Percentiles rank a stretch among this genome's conserved stretches.
phyloP scores from a whole-genome alignment of 2,329 filamentous ascomycete species.

The Pseudogymnoascus sp. region DNA sequence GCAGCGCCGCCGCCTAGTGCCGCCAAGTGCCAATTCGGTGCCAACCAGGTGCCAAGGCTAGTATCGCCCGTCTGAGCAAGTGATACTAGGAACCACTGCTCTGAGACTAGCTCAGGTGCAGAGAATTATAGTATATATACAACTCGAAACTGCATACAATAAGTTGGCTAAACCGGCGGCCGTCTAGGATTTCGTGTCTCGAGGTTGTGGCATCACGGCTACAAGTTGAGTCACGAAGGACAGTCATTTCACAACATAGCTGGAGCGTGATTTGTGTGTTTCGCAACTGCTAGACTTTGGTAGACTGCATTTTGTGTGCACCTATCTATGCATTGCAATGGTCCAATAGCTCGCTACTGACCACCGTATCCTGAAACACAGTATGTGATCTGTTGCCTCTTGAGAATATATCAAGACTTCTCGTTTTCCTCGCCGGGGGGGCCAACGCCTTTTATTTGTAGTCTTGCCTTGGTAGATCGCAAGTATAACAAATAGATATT shows the following conservation, averaged over 20 bases:
- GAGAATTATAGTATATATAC: no score
- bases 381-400: background rate
- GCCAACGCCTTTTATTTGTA: background rate
- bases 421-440: no score
- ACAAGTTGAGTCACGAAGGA: background rate
- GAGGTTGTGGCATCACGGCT: background rate
- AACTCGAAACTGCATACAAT: no score
- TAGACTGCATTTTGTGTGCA: background rate
- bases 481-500: background rate
- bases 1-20: no score
- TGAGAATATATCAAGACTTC: background rate
- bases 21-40: no score
- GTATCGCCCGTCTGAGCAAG: no score
- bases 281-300: background rate
- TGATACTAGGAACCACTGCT: no score
- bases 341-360: background rate
- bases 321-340: background rate
- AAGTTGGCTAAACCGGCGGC: no score
- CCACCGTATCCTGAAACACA: background rate
- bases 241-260: slow-evolving; percentile 2
- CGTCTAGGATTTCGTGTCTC: background rate
- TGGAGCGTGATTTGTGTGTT: slow-evolving; percentile 1
- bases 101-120: no score
- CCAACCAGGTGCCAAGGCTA: no score
- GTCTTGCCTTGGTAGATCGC: background rate